Base-by-base conservation (phyloP, 768 basidiomycete genomes). In the Mycena metata region DNA sequence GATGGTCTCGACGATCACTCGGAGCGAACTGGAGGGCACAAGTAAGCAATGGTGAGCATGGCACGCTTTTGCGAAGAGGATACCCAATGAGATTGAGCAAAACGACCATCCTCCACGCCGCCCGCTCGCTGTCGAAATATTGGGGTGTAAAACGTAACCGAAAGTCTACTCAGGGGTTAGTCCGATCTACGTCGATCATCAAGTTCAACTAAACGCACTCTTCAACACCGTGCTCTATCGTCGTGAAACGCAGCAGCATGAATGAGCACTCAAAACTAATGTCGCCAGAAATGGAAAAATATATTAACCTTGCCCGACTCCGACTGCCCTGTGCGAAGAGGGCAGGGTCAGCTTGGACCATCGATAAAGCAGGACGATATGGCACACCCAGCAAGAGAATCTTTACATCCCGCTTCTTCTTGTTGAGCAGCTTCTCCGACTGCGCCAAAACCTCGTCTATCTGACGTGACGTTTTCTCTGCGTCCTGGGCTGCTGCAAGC, bases 71-170 rank as follows among this genome's bases (percentile, higher is more conserved):
- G 41, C 12, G 3, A 11, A 13, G 9, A 43, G 80, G 16, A 30
- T 56, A 89, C 90, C 86, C 79, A 66, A 92, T 90, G 69, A 92
- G 78, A 72, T 92, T 92, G 47, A 92, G 85, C 69, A 92, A 89
- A 10, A 93, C 84, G 60, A 92, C 84, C 15, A 85, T 83, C 67
- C 83, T 86, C 91, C 91, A 93, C 9, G 87, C 83, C 0, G 81
- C 72, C 19, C 86, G 81, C 66, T 93, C 90, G 50, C 73, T 81
- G 49, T 85, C 84, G 63, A 92, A 91, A 62, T 87, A 84, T 26
- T 81, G 82, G 0, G 90, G 91, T 11, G 88, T 85, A 72, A 91
- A 91, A 0, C 87, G 84, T 10, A 92, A 75, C 74, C 91, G 90
- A 69, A 92, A 92, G 73, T 93, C 91, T 92, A 70, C n/a, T 21